A percentile compares a stretch with the other conserved stretches of the same genome.
These are phyloP conservation scores for Alternaria gaisen DNA, from an alignment of 2,329 filamentous ascomycete species.

Conservation along the genomic window DNA sequence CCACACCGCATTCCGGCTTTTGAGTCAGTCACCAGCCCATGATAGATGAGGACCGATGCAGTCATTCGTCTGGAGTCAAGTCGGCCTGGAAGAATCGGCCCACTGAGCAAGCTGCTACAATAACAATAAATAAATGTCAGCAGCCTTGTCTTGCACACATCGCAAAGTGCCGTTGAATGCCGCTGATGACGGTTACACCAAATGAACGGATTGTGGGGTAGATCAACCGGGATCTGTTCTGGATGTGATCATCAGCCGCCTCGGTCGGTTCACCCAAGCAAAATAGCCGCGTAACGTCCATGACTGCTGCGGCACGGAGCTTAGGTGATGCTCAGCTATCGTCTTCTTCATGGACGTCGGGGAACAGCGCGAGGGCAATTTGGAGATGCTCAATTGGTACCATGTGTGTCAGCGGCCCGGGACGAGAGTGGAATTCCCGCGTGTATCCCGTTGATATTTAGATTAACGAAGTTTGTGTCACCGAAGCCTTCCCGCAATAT, in stretches of 20 bases:
- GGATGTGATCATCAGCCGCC: constrained; percentile 29
- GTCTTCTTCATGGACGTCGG: constrained; percentile 17
- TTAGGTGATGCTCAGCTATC: constrained; percentile 15
- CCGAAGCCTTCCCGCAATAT: constrained; percentile 29
- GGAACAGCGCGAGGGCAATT: constrained; percentile 25
- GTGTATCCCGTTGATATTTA: constrained; percentile 34
- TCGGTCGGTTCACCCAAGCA: constrained; percentile 31
- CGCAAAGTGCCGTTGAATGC: constrained; percentile 28
- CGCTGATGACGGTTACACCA: constrained; percentile 27
- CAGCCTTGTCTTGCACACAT: constrained; percentile 28
- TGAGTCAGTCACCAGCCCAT: constrained; percentile 35
- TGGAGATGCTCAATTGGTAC: constrained; percentile 30
- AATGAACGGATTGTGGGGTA: constrained; percentile 40
- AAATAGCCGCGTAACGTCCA: constrained; percentile 30
- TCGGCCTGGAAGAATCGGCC: constrained; percentile 18
- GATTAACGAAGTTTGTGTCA: constrained; percentile 48
- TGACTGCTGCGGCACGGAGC: constrained; percentile 19
- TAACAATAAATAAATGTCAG: constrained; percentile 9
- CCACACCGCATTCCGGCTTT: constrained; percentile 43
- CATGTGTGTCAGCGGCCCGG: constrained; percentile 47
- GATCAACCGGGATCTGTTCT: constrained; percentile 17
- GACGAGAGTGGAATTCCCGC: constrained; percentile 43
- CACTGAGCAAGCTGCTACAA: constrained; percentile 10
- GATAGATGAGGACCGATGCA: constrained; percentile 33
- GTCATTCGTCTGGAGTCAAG: constrained; percentile 22